Evolutionary conservation across 2,329 filamentous ascomycete species (phyloP), one percentile per base, ranked within the genome.

Genomic region (Fusarium penzigii): DNA sequence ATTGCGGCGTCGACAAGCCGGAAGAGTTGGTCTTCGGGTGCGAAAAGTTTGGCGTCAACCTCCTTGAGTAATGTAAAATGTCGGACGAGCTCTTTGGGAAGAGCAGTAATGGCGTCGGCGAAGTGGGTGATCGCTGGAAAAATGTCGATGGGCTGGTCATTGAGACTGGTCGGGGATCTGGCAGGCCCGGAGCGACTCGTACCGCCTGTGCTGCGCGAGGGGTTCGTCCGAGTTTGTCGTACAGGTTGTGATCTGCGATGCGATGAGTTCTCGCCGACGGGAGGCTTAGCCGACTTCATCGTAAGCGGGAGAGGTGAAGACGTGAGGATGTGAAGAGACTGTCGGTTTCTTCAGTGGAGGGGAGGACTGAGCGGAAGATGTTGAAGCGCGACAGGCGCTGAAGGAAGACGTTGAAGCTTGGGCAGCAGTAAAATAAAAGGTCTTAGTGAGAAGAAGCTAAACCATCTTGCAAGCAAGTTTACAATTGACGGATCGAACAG

Each of bases 11-110:
- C 80, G 63, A 96, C 83, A 56, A 95, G 80, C 67, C 88, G 82
- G 67, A 88, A 86, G 52, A 99, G 81, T 66, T 87, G 83, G 64
- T 94, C 88, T 70, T 96, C 91, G 7, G 94, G 89, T 25, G 86
- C 86, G 73, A 92, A 94, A 59, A 96, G 89, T 75, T 99, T 99
- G 57, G 93, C 93, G 76, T 99, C 94, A 44, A 97, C 94, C 75
- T 99, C 94, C 72, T 97, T 97, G 62, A 99, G 80, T 51, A 97
- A 82, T 34, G 93, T 97, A 65, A 96, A 96, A 72, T 99, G 93
- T 68, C 92, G 87, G 63, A 96, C 91, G 46, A 97, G 90, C 75
- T 99, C 94, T 71, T 92, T 92, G 5, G 94, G 94, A 25, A 99
- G 83, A 39, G 93, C 92, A 46, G 91, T 87, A 68, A 97, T 91